Conservation (phyloP, 306 rosid genomes). For the Luffa aegyptiaca region DNA sequence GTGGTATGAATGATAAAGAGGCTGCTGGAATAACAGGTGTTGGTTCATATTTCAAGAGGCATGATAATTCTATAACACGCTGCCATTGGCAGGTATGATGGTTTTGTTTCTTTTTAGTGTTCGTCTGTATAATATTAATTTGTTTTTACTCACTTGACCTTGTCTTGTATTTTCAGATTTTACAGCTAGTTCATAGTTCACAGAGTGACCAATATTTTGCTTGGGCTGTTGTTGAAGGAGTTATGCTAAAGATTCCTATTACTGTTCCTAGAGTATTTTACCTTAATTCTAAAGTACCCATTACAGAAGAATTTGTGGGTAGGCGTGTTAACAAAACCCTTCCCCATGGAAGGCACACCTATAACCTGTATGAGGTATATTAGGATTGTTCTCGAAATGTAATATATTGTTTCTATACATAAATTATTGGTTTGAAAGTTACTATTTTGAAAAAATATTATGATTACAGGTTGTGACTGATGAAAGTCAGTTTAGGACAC, state of each 20-base stretch:
- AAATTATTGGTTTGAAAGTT: constrained; percentile 1
- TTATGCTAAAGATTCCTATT: constrained; percentile 82
- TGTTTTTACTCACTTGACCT: background rate
- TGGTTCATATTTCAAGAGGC: constrained; percentile 68
- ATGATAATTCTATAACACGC: constrained; percentile 47
- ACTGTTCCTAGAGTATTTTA: constrained; percentile 75
- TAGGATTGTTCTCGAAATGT: constrained; percentile 7
- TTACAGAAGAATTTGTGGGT: constrained; percentile 52
- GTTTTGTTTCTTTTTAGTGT: background rate
- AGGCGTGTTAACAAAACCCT: constrained; percentile 70
- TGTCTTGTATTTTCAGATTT: constrained; percentile 43
- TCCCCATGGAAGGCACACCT: constrained; percentile 78
- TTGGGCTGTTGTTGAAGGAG: constrained; percentile 83
- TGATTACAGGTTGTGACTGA: constrained; percentile 45
- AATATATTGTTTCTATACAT: background rate
- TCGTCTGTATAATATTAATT: background rate
- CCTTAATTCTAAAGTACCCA: constrained; percentile 66
- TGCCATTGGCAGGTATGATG: constrained; percentile 77
- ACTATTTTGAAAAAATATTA: background rate
- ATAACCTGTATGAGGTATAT: constrained; percentile 73
- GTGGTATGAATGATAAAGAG: constrained; percentile 23
- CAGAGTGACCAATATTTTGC: constrained; percentile 54
- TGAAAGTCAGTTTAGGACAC: constrained; percentile 59
- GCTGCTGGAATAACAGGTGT: constrained; percentile 41
- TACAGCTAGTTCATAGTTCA: constrained; percentile 66